Base-by-base conservation (phyloP, 2,329 filamentous ascomycete genomes). In the Colletotrichum eremochloae region DNA sequence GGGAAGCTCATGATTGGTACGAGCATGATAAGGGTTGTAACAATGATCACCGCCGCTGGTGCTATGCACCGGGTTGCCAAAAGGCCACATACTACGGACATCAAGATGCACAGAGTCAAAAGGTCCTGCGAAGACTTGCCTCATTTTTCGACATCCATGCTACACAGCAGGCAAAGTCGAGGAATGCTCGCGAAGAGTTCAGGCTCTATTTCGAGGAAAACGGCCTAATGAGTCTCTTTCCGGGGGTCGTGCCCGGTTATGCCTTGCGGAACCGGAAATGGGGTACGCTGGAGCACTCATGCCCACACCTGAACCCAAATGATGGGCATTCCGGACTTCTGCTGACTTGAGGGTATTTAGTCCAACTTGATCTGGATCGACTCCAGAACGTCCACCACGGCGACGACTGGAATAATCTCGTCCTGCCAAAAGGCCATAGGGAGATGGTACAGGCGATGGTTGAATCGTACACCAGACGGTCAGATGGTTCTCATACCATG, bases 381-480 rank as follows among this genome's bases (percentile, higher is more conserved):
- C 48, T 52, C 14, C 24, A 52, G n/a, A n/a, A 29, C 11, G 24
- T 52, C 5, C 48, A 52, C 3, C 24, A 29, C 48, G 48, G 9
- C 24, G 4, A 52, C 24, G 48, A 52, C n/a, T 52, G 48, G 48
- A 52, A 52, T 4, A 52, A 52, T 5, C 48, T 52, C 12, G 48
- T 52, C 20, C 20, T 52, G 48, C 48, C 24, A 11, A 52, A 52
- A 5, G 48, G 48, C 11, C 24, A 52, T 5, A 52, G 12, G 7
- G 48, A 52, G 24, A 52, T 52, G 48, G 48, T 52, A n/a, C 48
- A 52, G 48, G 48, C 48, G 3, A 52, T 52, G 48, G 48, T 52
- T 29, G 48, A 52, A 15, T 52, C 24, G 48, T 52, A 52, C 48
- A 52, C 48, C 48, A 52, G 24, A 20, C n/a, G 48, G 48, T 29